Evolutionary conservation across 768 basidiomycete species (phyloP), one percentile per base, ranked within the genome.

Genomic region (Trametes elegans): DNA sequence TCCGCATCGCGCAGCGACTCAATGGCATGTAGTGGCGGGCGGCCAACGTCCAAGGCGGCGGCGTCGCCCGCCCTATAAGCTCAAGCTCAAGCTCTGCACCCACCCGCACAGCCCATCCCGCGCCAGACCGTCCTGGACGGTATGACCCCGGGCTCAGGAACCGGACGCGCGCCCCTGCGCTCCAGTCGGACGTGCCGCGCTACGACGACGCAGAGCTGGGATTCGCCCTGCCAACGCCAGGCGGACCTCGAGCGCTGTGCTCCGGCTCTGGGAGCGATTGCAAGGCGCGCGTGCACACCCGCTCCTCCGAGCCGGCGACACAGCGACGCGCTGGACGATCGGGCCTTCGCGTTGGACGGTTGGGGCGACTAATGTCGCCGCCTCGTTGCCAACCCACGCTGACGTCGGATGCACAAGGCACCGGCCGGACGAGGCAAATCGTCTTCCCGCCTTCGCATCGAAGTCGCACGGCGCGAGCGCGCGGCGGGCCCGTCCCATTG

Each of bases 81-180:
- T 45, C 45, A 46, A 46, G 45, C 45, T 46, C 45, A 46, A 46
- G 45, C 45, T 34, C 31, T 27, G 29, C 14, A 35, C 34, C 13
- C 34, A 5, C 31, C 43, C n/a, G 28, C 19, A 32, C 9, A 13
- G 11, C 29, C 19, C 29, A 19, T 26, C 24, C 24, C 11, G 13
- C 3, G 3, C 4, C 41, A 9, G 21, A 10, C 40, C 11, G 13
- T 13, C 26, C 21, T 26, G 14, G 13, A 43, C 31, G 45, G 19
- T 23, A 32, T 46, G 19, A 19, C n/a, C 8, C 24, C 14, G 18
- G 29, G 14, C 26, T 41, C 31, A 10, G 45, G 34, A 35, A 35
- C 34, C 34, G 34, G 34, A n/a, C n/a, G n/a, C n/a, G n/a, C n/a
- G n/a, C n/a, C n/a, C n/a, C n/a, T n/a, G n/a, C n/a, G n/a, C n/a